A percentile compares a stretch with the other conserved stretches of the same genome.
phyloP scores from a whole-genome alignment of 305 asterid genomes.

The Andrographis paniculata region DNA sequence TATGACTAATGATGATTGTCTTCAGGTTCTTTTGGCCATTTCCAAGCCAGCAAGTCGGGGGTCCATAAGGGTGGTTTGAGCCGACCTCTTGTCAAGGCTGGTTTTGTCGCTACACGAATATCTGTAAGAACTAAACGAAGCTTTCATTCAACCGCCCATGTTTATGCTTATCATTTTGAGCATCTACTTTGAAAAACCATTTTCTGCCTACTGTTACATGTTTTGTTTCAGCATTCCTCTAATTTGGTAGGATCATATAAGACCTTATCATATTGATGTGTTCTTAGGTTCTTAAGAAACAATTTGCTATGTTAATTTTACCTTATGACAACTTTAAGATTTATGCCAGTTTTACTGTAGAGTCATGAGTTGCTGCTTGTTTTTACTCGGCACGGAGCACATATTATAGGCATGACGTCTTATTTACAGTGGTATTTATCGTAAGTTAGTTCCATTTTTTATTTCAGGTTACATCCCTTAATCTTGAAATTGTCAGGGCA shows the following conservation, averaged over 20 bases:
- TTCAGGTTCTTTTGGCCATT: constrained; percentile 95
- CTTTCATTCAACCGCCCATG: constrained; percentile 4
- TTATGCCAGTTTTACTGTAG: too few relatives aligned
- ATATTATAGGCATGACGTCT: too few relatives aligned
- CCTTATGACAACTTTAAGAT: too few relatives aligned
- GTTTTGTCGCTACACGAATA: constrained; percentile 93
- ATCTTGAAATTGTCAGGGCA: constrained; percentile 84
- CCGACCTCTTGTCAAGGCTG: constrained; percentile 75
- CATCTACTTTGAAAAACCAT: too few relatives aligned
- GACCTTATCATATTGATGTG: too few relatives aligned
- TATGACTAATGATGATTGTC: constrained; percentile 2
- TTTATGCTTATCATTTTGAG: constrained; percentile 1
- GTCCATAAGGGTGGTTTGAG: constrained; percentile 86
- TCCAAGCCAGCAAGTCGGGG: constrained; percentile 90
- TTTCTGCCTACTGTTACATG: too few relatives aligned
- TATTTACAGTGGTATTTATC: constrained; percentile 6
- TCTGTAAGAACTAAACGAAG: constrained; percentile 45
- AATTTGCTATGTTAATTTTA: too few relatives aligned
- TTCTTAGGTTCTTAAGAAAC: too few relatives aligned
- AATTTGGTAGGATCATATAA: too few relatives aligned
- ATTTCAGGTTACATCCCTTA: constrained; percentile 83
- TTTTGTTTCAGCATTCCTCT: too few relatives aligned
- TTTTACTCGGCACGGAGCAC: too few relatives aligned
- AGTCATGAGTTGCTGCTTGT: too few relatives aligned
- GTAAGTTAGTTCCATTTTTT: constrained; percentile 3